These are phyloP conservation scores for Ceriops tagal DNA, from an alignment of 345 rosid genomes.

Conservation along the genomic window DNA sequence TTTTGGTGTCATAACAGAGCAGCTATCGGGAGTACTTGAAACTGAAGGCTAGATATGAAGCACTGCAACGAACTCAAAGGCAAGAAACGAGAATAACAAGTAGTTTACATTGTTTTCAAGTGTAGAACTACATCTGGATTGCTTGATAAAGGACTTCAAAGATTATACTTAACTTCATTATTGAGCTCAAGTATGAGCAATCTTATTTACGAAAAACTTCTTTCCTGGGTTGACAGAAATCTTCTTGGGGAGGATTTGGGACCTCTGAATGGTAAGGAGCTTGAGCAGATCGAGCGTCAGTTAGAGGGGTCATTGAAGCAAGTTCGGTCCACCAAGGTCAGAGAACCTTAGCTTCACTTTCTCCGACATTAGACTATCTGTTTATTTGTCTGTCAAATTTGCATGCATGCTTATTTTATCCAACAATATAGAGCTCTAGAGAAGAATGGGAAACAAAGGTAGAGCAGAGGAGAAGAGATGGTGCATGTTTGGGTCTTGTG, in stretches of 20 bases:
- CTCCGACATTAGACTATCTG: neutral
- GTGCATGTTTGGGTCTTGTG: too few species aligned
- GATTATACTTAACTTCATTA: neutral
- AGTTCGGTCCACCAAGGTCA: conserved; percentile 89
- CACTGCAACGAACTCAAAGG: conserved; percentile 88
- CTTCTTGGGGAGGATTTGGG: conserved; percentile 97
- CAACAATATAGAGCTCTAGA: too few species aligned
- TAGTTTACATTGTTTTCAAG: neutral
- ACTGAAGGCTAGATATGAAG: conserved; percentile 70
- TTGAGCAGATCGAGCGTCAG: conserved; percentile 95
- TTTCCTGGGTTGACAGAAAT: conserved; percentile 43
- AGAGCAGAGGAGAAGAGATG: too few species aligned
- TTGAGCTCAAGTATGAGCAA: neutral
- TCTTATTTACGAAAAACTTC: neutral
- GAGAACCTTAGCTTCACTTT: neutral
- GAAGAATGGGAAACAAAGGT: too few species aligned
- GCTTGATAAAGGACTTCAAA: neutral
- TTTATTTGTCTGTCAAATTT: too few species aligned
- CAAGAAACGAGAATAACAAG: conserved; percentile 14
- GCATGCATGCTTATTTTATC: too few species aligned
- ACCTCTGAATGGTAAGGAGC: conserved; percentile 79
- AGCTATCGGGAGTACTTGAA: conserved; percentile 92
- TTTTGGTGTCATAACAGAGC: conserved; percentile 39
- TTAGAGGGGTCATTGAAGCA: conserved; percentile 79
- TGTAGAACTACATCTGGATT: too few species aligned